Evolutionary conservation across 148 eudicot species (phyloP), one percentile per base, ranked within the genome.

Genomic region (Cornus controversa): DNA sequence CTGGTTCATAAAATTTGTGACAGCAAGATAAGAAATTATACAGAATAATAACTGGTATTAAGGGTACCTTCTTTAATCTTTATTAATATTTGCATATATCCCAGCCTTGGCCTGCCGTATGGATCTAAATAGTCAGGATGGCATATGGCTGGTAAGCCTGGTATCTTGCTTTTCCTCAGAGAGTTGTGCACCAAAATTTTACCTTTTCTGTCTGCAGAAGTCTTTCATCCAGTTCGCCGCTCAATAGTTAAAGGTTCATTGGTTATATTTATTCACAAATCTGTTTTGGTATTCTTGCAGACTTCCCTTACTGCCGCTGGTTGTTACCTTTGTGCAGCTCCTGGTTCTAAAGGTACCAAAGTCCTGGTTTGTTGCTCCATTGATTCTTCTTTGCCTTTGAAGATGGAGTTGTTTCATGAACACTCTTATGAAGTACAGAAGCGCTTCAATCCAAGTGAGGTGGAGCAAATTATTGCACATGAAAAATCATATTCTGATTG

Each of bases 251-350:
- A n/a, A 20, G 8, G 64, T 60, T 20, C 24, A 50, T 66, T 74
- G 28, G 70, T 50, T 67, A 54, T 22, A 18, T 53, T 74, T 75
- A 73, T 15, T 57, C 8, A 16, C n/a, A 28, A 29, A 62, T 80
- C 64, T 37, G 18, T 26, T 83, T 40, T 78, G 31, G 75, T 67
- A 14, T 75, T 74, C 60, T 72, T 86, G 82, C 91, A 96, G 99
- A 83, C 92, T 73, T 86, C 90, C 78, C 80, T 93, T 74, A 90
- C 98, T 69, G 95, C 93, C 75, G 94, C 98, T 66, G 93, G 98
- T 77, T 92, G 98, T 89, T 93, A 90, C 84, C 90, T 96, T 75
- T 90, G 95, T 85, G 86, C 99, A 31, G 92, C 92, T 84, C 98
- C 99, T 77, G 95, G 97, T 76, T 84, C 88, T 66, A 96, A 92